Base-by-base conservation (phyloP, 371 early-diverging fungal species). In the Apophysomyces elegans region DNA sequence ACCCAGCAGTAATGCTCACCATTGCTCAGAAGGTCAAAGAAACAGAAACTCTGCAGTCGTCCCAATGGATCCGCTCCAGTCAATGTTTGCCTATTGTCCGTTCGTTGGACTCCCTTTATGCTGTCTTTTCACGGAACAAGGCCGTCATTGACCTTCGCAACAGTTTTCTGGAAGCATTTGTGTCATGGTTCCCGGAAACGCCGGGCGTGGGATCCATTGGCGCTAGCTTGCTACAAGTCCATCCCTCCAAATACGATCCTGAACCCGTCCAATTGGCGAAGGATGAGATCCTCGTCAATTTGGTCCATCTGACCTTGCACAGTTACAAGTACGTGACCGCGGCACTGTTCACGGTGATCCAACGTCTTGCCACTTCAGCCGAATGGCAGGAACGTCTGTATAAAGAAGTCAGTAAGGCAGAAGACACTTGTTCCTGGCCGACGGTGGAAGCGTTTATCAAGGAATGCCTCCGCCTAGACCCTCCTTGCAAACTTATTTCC, bases 291-390 rank as follows among this genome's bases (percentile, higher is more conserved):
- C 13, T 75, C 26, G 62, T 73, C 44, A 80, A 83, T 58, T 37
- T 70, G 0, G 58, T 79, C 26, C 81, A 83, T 57, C 62, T 79
- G 18, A 69, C 70, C 2, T 61, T 80, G 44, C 84, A 83, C 50
- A 73, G 75, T 0, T 75, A 74, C 61, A 71, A 67, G 7, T 70
- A 74, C 46, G 45, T 83, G 18, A 65, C 73, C 6, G 64, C 79
- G 1, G 54, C 76, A 3, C 35, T 83, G 6, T 78, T 76, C 59
- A 75, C 77, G 1, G 12, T 76, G 2, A 59, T 83, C 7, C 81
- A 80, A 47, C 77, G 77, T 9, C 21, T 79, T 36, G 79, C 84
- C 4, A 67, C 71, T 1, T 56, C 69, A 16, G 65, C 79, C 8
- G 70, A 74, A 13, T 65, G 67, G 58, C 82, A 81, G 59, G 61